Evolutionary conservation across 495 filamentous ascomycete species (phyloP).

Genomic region (Hypomontagnella submonticulosa): DNA sequence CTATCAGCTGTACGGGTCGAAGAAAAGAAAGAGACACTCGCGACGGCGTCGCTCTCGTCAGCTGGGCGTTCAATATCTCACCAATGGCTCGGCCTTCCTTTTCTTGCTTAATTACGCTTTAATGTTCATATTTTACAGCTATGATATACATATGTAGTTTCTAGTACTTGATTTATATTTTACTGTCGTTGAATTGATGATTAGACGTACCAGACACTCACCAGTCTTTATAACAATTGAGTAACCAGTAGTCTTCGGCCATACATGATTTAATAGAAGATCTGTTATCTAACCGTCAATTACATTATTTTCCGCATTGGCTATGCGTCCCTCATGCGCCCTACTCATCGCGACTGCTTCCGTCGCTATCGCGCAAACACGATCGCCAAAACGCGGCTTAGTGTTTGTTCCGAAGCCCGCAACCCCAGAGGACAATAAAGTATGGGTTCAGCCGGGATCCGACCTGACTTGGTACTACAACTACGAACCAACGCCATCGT

Average conservation of each 20-base stretch:
- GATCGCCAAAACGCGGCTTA: conserved; percentile 76
- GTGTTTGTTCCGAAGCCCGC: conserved; percentile 66
- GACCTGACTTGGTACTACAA: conserved; percentile 87
- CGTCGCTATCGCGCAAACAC: conserved; percentile 47
- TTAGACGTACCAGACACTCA: background rate
- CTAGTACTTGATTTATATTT: no score
- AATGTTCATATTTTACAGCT: background rate
- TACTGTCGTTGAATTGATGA: background rate
- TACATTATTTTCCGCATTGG: background rate
- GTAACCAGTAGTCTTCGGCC: background rate
- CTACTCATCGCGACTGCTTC: conserved; percentile 40
- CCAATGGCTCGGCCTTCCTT: background rate
- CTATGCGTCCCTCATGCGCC: conserved; percentile 40
- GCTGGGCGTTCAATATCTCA: conserved; percentile 21
- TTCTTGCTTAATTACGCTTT: background rate
- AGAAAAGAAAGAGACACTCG: conserved; percentile 4
- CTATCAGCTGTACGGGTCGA: background rate
- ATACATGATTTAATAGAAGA: background rate
- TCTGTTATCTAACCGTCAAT: background rate
- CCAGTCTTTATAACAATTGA: no score
- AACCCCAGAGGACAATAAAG: conserved; percentile 65
- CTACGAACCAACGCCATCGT: conserved; percentile 66
- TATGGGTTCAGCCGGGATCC: conserved; percentile 64
- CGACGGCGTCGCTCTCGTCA: conserved; percentile 16
- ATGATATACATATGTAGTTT: no score